A percentile compares a stretch with the other conserved stretches of the same genome.
Conservation (phyloP, 2,329 filamentous ascomycete species). For the Macrophomina phaseolina region DNA sequence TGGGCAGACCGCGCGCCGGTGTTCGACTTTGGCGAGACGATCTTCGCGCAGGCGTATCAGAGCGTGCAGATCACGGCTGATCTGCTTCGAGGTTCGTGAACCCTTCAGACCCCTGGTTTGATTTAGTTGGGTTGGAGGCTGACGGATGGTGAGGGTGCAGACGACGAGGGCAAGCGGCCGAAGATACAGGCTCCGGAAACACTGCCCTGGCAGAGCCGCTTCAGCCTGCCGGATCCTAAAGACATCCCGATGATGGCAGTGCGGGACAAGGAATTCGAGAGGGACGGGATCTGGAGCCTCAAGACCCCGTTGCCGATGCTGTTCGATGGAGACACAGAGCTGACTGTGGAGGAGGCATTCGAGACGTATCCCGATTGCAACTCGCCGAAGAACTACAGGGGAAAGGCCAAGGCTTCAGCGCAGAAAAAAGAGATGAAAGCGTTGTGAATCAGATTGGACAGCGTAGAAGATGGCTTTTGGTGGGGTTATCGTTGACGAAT, state of each 20-base stretch:
- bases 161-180: neutral
- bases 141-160: neutral
- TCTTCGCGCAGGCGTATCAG: constrained; percentile 18
- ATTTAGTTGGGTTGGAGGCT: neutral
- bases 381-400: neutral
- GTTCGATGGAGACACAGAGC: neutral
- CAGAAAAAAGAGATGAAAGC: neutral
- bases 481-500: neutral
- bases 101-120: neutral
- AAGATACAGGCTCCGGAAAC: neutral
- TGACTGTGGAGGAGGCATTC: neutral
- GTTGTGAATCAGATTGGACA: neutral
- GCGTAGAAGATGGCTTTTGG: neutral
- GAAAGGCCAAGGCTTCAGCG: neutral
- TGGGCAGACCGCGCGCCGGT: neutral
- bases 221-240: neutral
- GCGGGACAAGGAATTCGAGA: neutral
- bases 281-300: neutral
- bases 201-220: constrained; percentile 9
- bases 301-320: neutral
- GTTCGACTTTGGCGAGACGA: constrained; percentile 23
- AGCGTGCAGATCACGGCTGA: constrained; percentile 20
- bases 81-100: neutral
- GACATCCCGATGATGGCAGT: neutral
- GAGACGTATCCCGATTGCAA: constrained; percentile 1